A percentile compares a stretch with the other conserved stretches of the same genome.
phyloP scores from a whole-genome alignment of 2,329 filamentous ascomycete genomes.

The Xylariaceae sp. region DNA sequence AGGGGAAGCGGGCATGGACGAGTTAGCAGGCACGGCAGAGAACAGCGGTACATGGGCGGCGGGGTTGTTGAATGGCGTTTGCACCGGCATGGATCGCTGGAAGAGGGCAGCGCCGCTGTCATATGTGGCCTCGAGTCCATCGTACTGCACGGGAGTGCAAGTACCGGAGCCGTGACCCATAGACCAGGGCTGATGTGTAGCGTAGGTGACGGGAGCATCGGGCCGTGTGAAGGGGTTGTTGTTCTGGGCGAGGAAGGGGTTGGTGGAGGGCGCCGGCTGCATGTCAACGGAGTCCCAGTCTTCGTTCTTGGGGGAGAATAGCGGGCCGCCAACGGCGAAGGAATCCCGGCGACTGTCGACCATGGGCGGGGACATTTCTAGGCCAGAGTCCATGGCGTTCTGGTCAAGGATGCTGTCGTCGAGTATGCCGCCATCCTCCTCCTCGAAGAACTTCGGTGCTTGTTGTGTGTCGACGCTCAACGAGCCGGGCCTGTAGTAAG shows the following conservation, averaged over 20 bases:
- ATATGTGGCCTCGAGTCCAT: slow-evolving; percentile 54
- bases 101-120: slow-evolving; percentile 49
- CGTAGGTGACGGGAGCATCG: slow-evolving; percentile 45
- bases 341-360: slow-evolving; percentile 58
- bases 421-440: slow-evolving; percentile 55
- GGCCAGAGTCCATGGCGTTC: slow-evolving; percentile 53
- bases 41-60: slow-evolving; percentile 50
- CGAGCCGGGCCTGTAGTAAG: slow-evolving; percentile 46
- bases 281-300: slow-evolving; percentile 61
- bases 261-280: slow-evolving; percentile 59
- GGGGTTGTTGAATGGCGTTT: slow-evolving; percentile 52
- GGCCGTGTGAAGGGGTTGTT: slow-evolving; percentile 66
- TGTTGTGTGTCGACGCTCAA: slow-evolving; percentile 51
- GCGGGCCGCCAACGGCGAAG: slow-evolving; percentile 51
- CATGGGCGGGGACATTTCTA: slow-evolving; percentile 61
- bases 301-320: slow-evolving; percentile 62
- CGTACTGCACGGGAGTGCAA: slow-evolving; percentile 70
- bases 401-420: slow-evolving; percentile 58
- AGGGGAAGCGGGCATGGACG: slow-evolving; percentile 50
- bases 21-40: slow-evolving; percentile 42
- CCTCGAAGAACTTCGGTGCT: slow-evolving; percentile 54
- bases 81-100: slow-evolving; percentile 46
- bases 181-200: slow-evolving; percentile 51
- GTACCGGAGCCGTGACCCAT: slow-evolving; percentile 62
- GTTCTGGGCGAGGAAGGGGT: slow-evolving; percentile 55